Base-by-base conservation (phyloP, 495 filamentous ascomycete species). In the Trichoderma asperelloides region DNA sequence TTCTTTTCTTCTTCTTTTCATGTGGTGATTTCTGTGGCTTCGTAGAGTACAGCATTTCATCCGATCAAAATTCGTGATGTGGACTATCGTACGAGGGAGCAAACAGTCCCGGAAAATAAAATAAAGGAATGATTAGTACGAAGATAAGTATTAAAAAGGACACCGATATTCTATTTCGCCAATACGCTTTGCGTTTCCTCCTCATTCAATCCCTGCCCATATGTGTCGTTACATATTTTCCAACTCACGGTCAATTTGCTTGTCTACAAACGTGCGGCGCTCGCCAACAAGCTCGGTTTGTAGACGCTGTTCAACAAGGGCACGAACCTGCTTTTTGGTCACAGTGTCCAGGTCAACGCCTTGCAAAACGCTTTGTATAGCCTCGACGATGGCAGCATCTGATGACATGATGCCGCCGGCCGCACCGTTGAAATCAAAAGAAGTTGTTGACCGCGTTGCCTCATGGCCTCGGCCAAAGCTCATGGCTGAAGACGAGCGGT, bases 261-360 rank as follows among this genome's bases (percentile, higher is more conserved):
- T 84, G 78, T 97, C 94, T 76, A 97, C 80, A 80, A 95, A 97
- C 28, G 83, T 84, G 69, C 88, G 84, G 74, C 91, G 88, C 70
- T 97, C 93, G 23, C 91, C 93, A 2, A 83, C 79, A 67, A 97
- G 79, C 69, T 96, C 89, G 13, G 91, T 93, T 79, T 96, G 92
- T 64, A 98, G 78, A 71, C 92, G 84, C 77, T 96, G 92, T 80
- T 98, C 95, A 30, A 96, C 92, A 63, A 97, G 82, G 15, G 90
- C 93, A 63, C 91, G 85, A 66, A 95, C 91, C 82, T 98, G 95
- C 79, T 98, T 98, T 87, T 98, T 98, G 21, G 95, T 98, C 40
- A 98, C 92, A 18, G 83, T 93, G 75, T 98, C 95, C 25, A 98
- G 78, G 78, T 98, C 93, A 2, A 97, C 93, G 73, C 96, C 94